phyloP scores from a whole-genome alignment of 2,329 filamentous ascomycete genomes.

The Colletotrichum eleusines region DNA sequence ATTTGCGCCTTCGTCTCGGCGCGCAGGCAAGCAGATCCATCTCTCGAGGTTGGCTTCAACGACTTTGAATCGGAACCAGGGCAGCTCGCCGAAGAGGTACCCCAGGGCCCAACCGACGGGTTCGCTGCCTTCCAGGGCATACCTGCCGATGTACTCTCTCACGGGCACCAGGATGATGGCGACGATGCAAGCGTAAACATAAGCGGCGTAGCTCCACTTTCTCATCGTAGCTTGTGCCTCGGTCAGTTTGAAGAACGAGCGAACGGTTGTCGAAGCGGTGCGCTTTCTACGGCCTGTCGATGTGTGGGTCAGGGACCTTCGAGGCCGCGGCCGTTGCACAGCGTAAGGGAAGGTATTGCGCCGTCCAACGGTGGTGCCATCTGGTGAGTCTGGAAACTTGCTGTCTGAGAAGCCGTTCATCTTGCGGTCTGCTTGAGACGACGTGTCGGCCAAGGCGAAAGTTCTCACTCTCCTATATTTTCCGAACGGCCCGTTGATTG shows the following conservation, averaged over 20 bases:
- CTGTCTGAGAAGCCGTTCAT: slow-evolving; percentile 11
- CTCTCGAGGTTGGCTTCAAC: slow-evolving; percentile 74
- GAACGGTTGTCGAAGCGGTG: slow-evolving; percentile 71
- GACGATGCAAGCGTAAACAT: slow-evolving; percentile 78
- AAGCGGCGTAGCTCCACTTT: slow-evolving; percentile 87
- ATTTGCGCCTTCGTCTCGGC: slow-evolving; percentile 46
- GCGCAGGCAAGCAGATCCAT: slow-evolving; percentile 80
- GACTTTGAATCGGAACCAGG: slow-evolving; percentile 78
- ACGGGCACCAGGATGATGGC: slow-evolving; percentile 77
- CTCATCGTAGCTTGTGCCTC: slow-evolving; percentile 79
- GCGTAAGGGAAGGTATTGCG: slow-evolving; percentile 67
- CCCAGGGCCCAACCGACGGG: slow-evolving; percentile 93
- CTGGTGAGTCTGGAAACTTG: slow-evolving; percentile 42
- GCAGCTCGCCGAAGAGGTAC: slow-evolving; percentile 86
- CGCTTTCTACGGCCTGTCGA: slow-evolving; percentile 75
- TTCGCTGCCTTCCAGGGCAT: slow-evolving; percentile 79
- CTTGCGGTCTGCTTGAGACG: slow-evolving; percentile 20
- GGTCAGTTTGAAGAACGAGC: slow-evolving; percentile 84
- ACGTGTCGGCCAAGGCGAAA: slow-evolving; percentile 43
- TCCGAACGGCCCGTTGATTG: slow-evolving; percentile 15
- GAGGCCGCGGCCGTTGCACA: slow-evolving; percentile 46
- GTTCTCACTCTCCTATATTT: slow-evolving; percentile 47
- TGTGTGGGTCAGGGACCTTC: slow-evolving; percentile 63
- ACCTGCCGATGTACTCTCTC: slow-evolving; percentile 73
- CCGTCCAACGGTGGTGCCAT: slow-evolving; percentile 47